Evolutionary conservation across 257 asterid genomes (phyloP).

Genomic region (Paraleonurus japonicus): DNA sequence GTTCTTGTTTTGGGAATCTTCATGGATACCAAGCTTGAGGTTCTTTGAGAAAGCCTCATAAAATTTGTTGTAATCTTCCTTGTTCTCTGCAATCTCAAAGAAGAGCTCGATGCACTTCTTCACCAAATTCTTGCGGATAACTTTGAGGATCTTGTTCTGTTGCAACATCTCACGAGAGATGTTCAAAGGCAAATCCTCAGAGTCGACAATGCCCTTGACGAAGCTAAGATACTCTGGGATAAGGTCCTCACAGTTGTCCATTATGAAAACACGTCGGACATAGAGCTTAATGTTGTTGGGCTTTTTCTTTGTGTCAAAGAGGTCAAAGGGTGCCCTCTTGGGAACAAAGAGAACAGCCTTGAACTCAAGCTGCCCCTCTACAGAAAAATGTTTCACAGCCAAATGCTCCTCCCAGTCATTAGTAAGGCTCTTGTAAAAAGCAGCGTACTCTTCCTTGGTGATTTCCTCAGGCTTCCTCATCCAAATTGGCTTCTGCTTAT

Average conservation of each 20-base stretch:
- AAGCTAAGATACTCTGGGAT: conserved; percentile 1
- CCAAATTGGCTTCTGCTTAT: conserved; percentile 14
- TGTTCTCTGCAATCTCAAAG: conserved; percentile 29
- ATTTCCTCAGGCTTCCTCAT: conserved; percentile 30
- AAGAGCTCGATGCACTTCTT: conserved; percentile 31
- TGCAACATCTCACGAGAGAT: conserved; percentile 23
- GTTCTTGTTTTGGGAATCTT: conserved; percentile 1
- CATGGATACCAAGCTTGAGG: conserved; percentile 8
- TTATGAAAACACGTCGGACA: neutral
- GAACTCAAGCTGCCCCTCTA: conserved; percentile 27
- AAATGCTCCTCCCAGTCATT: conserved; percentile 28
- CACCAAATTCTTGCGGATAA: conserved; percentile 30
- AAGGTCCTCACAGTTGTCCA: conserved; percentile 9
- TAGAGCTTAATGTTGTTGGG: conserved; percentile 26
- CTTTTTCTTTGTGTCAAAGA: conserved; percentile 22
- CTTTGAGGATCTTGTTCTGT: conserved; percentile 27
- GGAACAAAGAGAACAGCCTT: conserved; percentile 29
- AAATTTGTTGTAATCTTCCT: conserved; percentile 21
- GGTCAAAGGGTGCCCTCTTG: conserved; percentile 25
- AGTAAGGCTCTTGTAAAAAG: conserved; percentile 28
- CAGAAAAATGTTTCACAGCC: conserved; percentile 27
- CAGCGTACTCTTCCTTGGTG: conserved; percentile 27
- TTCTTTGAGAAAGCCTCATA: conserved; percentile 11
- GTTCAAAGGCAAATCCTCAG: conserved; percentile 18
- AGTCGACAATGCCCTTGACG: conserved; percentile 6